Evolutionary conservation across 2,329 filamentous ascomycete species (phyloP), one percentile per base, ranked within the genome.

Genomic region (Chrysosporium keratinophilum): DNA sequence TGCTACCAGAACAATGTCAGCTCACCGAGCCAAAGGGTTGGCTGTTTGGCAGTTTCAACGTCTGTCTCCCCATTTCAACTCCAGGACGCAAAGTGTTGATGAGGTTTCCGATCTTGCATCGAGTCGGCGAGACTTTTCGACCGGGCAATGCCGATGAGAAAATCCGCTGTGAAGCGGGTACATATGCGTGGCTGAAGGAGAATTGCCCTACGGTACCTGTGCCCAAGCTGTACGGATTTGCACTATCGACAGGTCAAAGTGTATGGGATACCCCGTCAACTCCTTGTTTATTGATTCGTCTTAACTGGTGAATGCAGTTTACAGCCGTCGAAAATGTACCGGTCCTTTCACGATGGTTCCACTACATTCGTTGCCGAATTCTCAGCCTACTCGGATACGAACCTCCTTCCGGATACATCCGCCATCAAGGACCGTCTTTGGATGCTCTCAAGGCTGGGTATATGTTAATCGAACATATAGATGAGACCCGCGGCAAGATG

Each of bases 31-130:
- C n/a, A 7, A 49, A 39, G 19, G 14, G 28, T n/a, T 55, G 55
- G 68, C 59, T 65, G 28, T 54, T 58, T 41, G 68, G 68, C 6
- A 65, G 61, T 53, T 71, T 69, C 56, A 72, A 71, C 55, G 59
- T 68, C 47, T 71, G 66, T 54, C 58, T 71, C 31, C 55, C 55
- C 14, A 44, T 57, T 17, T 5, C 14, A 12, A 39, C 49, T 40
- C 42, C 7, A 1, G 37, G 20, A 9, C 50, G 33, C 6, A 54
- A 49, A 42, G 31, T 52, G 20, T 45, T 55, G 20, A 54, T 57
- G 42, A 47, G 55, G 35, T 54, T 57, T 35, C 55, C 55, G 19
- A 42, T 54, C 28, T 39, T 50, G 31, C 52, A 57, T 31, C 46
- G 48, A 34, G 52, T 55, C 12, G 55, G 55, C 3, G 55, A 57